Evolutionary conservation across 192 early-diverging fungal species (phyloP).

Genomic region (Dissophora ornata): DNA sequence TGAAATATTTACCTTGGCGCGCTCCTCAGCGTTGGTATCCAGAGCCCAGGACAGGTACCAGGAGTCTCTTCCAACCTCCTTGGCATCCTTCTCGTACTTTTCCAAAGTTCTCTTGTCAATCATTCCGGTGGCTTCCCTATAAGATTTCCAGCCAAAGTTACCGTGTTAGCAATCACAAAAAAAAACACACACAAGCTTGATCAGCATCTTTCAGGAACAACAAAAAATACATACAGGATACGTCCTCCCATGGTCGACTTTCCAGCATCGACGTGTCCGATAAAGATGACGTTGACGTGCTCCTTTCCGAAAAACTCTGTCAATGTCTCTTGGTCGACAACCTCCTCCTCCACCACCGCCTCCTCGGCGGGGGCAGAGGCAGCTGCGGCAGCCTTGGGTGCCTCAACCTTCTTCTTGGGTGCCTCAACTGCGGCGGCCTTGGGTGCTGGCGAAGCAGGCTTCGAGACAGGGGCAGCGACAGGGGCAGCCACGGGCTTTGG

Average conservation of each 20-base stretch:
- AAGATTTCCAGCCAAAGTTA: no score
- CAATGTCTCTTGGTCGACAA: conserved; percentile 65
- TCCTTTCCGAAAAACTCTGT: conserved; percentile 89
- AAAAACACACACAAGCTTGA: no score
- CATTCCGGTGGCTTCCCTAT: conserved; percentile 92
- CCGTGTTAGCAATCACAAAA: no score
- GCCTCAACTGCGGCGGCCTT: conserved; percentile 21
- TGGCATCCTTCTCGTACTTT: conserved; percentile 99
- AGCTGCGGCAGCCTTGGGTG: conserved; percentile 40
- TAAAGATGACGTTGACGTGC: conserved; percentile 97
- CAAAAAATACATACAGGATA: conserved; percentile 70
- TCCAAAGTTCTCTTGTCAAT: conserved; percentile 99
- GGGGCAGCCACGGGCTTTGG: conserved; percentile 41
- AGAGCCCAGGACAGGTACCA: conserved; percentile 99
- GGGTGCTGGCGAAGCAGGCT: conserved; percentile 33
- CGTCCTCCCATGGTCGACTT: conserved; percentile 99
- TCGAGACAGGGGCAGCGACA: conserved; percentile 25
- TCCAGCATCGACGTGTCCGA: conserved; percentile 98
- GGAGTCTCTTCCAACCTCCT: conserved; percentile 95
- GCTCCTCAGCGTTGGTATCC: conserved; percentile 96
- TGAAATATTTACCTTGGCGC: conserved; percentile 90
- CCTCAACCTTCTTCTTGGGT: conserved; percentile 26
- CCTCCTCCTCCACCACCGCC: conserved; percentile 68
- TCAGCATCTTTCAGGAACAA: neutral
- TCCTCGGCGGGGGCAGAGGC: conserved; percentile 56